These are phyloP conservation scores for Candida peoriensis DNA, from an alignment of 805 yeast genomes.

Conservation along the genomic window DNA sequence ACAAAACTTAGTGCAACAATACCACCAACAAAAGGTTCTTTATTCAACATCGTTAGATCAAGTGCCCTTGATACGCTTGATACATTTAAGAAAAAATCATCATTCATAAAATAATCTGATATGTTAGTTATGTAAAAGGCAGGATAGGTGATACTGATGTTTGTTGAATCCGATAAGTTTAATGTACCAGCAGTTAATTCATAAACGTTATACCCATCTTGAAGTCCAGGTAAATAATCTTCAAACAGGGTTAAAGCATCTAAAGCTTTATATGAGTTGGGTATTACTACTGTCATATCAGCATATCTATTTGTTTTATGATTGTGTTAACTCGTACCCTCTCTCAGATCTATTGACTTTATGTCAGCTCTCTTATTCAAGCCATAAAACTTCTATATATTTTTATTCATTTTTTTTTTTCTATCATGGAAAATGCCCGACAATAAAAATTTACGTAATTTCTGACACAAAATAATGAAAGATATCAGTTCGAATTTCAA, in stretches of 20 bases:
- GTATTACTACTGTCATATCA: too few species aligned
- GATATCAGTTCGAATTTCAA: too few species aligned
- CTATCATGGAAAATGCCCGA: too few species aligned
- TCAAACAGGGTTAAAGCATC: background rate
- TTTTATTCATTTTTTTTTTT: too few species aligned
- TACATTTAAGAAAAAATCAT: slow-evolving; percentile 10
- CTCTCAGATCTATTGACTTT: too few species aligned
- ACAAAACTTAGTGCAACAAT: slow-evolving; percentile 43
- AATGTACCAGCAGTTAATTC: slow-evolving; percentile 19
- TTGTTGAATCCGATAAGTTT: background rate
- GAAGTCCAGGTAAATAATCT: slow-evolving; percentile 11
- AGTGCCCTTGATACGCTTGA: background rate
- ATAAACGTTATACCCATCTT: slow-evolving; percentile 13
- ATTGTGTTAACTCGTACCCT: too few species aligned
- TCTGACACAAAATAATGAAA: too few species aligned
- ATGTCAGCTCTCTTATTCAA: too few species aligned
- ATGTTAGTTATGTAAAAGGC: slow-evolving; percentile 47
- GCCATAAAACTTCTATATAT: too few species aligned
- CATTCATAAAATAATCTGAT: slow-evolving; percentile 15
- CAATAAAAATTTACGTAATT: too few species aligned
- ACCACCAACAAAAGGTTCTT: slow-evolving; percentile 33
- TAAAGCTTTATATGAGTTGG: too few species aligned
- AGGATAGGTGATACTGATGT: slow-evolving; percentile 25
- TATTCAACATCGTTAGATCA: slow-evolving; percentile 10
- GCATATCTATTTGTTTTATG: too few species aligned